Evolutionary conservation across 352 stramenopile genomes (phyloP), one percentile per base, ranked within the genome.

Genomic region (Globisporangium radiosum): DNA sequence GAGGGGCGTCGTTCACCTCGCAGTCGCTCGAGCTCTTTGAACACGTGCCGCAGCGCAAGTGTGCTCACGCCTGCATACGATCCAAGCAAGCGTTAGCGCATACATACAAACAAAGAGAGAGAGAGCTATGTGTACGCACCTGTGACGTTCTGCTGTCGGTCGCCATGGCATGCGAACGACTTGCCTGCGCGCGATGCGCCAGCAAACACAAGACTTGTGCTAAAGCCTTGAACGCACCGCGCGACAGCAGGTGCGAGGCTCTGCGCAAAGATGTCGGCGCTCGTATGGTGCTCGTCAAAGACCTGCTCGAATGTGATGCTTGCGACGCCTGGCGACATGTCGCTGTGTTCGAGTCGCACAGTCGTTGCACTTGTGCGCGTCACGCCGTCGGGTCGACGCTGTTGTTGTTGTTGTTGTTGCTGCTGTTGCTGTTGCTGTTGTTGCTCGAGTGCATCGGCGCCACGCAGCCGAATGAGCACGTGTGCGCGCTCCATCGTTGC

Each of bases 241-340:
- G 62, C 62, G 3, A 88, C 57, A 7, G 59, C 60, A 3, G 52
- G 50, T 8, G 60, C 56, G 36, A 90, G 54, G 50, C 71, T 75
- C 47, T 75, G 63, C 40, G 73, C 37, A 49, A 89, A 90, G 25
- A 93, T 54, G 43, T 68, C 57, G 0, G 56, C 55, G 48, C 62
- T 83, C 48, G 54, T 56, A 62, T 84, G 65, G 15, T 66, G 36
- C 4, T 66, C 40, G 65, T 90, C 81, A 36, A 76, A 90, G 33
- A 91, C 81, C 25, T 76, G 73, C 56, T 93, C 77, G 55, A 91
- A 93, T 37, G 70, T 80, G 68, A 93, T 88, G 54, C 72, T 90
- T 38, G 83, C 78, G 42, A 90, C 79, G 14, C 81, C 78, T 0
- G 81, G 79, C 40, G 78, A 90, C 75, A 91, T 82, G 17, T 80